Percentiles rank a stretch among this genome's conserved stretches.
These are phyloP conservation scores for Myriosclerotinia scirpicola DNA, from an alignment of 2,329 filamentous ascomycete species.

Conservation along the genomic window DNA sequence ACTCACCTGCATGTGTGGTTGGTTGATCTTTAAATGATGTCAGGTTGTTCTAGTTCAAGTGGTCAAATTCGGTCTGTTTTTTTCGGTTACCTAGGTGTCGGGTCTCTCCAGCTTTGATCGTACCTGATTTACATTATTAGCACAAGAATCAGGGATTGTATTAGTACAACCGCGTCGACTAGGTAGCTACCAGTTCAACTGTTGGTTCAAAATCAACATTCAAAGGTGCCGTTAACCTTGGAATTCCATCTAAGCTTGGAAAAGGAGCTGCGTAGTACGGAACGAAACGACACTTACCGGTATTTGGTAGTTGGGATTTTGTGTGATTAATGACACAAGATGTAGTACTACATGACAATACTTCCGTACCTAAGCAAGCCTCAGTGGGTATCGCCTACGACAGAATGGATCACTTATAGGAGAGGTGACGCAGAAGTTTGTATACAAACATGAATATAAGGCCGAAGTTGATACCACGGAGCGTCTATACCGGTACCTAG, in stretches of 20 bases:
- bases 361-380: not conserved
- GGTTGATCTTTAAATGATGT: too few relatives aligned
- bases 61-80: too few relatives aligned
- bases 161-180: not conserved
- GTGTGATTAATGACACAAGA: not conserved
- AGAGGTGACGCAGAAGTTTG: not conserved
- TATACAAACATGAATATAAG: not conserved
- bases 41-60: too few relatives aligned
- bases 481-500: not conserved
- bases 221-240: not conserved
- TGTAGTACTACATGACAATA: conserved; percentile 2
- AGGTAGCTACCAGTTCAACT: not conserved
- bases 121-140: not conserved
- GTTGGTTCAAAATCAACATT: not conserved
- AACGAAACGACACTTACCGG: not conserved
- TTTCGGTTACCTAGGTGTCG: too few relatives aligned
- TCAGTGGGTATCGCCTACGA: not conserved
- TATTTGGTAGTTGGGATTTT: conserved; percentile 5
- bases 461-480: not conserved
- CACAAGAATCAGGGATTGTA: not conserved
- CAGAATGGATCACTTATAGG: too few relatives aligned
- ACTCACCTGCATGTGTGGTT: too few relatives aligned
- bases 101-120: not conserved
- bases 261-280: conserved; percentile 1
- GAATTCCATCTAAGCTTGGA: not conserved